phyloP scores from a whole-genome alignment of 1,284 basidiomycete species.

The Cutaneotrichosporon curvatum region DNA sequence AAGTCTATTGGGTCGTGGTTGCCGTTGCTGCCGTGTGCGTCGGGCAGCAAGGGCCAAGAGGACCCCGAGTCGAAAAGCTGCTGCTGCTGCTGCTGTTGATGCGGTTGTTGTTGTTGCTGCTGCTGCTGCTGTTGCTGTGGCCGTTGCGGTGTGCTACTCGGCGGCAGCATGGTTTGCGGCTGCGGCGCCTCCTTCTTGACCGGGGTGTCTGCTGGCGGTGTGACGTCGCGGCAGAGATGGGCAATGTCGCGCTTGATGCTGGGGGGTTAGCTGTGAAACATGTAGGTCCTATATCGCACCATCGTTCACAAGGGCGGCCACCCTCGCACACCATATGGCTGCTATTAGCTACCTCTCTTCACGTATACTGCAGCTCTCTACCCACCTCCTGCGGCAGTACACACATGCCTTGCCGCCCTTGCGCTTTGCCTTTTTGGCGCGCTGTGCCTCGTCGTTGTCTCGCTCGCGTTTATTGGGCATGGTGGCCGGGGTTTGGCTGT shows the following conservation, averaged over 20 bases:
- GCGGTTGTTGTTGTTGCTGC: background rate
- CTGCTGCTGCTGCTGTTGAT: conserved; percentile 2
- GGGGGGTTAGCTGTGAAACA: too few species aligned
- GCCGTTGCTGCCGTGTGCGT: conserved; percentile 17
- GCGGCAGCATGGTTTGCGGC: background rate
- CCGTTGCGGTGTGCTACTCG: too few species aligned
- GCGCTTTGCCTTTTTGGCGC: conserved; percentile 51
- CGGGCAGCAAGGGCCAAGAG: conserved; percentile 36
- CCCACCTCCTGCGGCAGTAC: conserved; percentile 74
- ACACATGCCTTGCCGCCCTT: conserved; percentile 68
- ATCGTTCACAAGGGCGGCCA: conserved; percentile 72
- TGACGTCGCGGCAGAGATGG: conserved; percentile 81
- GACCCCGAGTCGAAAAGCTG: conserved; percentile 4
- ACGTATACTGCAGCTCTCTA: conserved; percentile 24
- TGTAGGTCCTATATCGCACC: conserved; percentile 52
- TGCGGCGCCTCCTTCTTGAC: conserved; percentile 18
- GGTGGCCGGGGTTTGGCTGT: too few species aligned
- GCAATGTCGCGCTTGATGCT: conserved; percentile 89
- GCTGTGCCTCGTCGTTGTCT: too few species aligned
- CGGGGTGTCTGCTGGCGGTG: conserved; percentile 48
- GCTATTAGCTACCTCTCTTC: background rate
- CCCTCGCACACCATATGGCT: conserved; percentile 77
- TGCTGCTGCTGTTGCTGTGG: background rate
- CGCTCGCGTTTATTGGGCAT: too few species aligned
- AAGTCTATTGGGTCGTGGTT: conserved; percentile 5